Conservation (phyloP, 2,329 filamentous ascomycete genomes). For the Lecanicillium sp. region DNA sequence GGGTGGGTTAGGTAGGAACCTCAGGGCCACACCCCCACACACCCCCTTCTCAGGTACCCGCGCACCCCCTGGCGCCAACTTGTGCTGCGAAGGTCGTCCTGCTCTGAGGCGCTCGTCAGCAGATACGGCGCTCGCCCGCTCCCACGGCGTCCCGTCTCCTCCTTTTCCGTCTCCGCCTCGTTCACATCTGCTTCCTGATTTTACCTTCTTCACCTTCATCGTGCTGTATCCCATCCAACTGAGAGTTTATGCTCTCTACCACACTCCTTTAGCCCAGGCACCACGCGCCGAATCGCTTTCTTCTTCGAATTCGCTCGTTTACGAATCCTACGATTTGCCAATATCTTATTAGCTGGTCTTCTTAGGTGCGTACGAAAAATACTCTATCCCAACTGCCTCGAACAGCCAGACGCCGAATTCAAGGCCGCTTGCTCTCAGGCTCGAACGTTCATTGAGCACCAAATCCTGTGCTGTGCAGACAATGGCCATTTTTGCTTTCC, state of each 20-base stretch:
- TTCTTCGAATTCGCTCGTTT: constrained; percentile 19
- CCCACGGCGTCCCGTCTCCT: constrained; percentile 1
- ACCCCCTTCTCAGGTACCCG: no score
- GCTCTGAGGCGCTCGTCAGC: neutral
- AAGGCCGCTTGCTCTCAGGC: neutral
- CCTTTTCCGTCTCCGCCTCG: constrained; percentile 3
- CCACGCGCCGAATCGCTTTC: constrained; percentile 20
- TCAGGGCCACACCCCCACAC: no score
- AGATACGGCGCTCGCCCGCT: constrained; percentile 1
- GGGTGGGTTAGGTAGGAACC: no score
- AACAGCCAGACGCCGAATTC: no score
- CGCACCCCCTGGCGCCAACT: no score
- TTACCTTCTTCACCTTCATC: constrained; percentile 7
- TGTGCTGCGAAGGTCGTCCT: no score
- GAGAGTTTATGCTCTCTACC: constrained; percentile 44
- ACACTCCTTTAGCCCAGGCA: constrained; percentile 40
- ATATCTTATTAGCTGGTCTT: neutral
- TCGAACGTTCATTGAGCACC: no score
- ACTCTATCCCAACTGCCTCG: neutral
- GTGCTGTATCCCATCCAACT: constrained; percentile 33
- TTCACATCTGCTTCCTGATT: neutral
- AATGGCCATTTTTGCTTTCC: no score
- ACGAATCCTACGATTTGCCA: constrained; percentile 10
- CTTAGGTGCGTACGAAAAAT: neutral
- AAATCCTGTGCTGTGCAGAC: no score